Base-by-base conservation (phyloP, 2,329 filamentous ascomycete genomes). In the Phialophora tarda region DNA sequence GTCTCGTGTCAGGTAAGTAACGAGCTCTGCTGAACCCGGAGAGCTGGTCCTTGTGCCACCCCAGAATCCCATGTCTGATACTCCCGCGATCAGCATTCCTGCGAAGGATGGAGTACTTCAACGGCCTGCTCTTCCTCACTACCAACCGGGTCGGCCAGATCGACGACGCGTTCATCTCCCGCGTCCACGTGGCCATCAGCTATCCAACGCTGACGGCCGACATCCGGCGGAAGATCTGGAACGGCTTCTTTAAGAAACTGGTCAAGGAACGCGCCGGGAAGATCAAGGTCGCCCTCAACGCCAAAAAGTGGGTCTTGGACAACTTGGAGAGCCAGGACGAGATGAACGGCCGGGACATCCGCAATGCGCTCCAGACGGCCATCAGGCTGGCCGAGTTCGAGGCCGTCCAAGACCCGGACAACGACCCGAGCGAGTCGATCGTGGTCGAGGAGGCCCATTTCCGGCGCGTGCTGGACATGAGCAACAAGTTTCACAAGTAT, bases 291-390 rank as follows among this genome's bases (percentile, higher is more conserved):
- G 38, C 23, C 3, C 28, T 28, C 17, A 23, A 41, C n/a, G 57
- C 57, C 17, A 59, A 59, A 28, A 47, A 59, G 57, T 59, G 38
- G 30, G 38, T 59, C 3, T 11, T 41, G 32, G 21, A 47, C 28
- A 28, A 59, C 14, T n/a, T 44, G 14, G 21, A 41, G 26, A 47
- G 41, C n/a, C 28, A 41, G 24, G 38, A n/a, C 57, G 24, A 59
- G n/a, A 24, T 51, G 77, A 79, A 78, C 59, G 77, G 77, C 4
- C 69, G 77, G 26, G 75, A 79, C 66, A 77, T 78, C 44, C 68
- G 72, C 7, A 78, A 78, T 62, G 77, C 48, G 24, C 48, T 51
- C 21, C 48, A 51, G 48, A 51, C 48, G 48, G 48, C 48, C 21
- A 51, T 51, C n/a, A 21, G 21, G 48, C 48, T 51, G 8, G 48